These are phyloP conservation scores for Psilocybe sp. DNA, from an alignment of 768 basidiomycete species.

Conservation along the genomic window DNA sequence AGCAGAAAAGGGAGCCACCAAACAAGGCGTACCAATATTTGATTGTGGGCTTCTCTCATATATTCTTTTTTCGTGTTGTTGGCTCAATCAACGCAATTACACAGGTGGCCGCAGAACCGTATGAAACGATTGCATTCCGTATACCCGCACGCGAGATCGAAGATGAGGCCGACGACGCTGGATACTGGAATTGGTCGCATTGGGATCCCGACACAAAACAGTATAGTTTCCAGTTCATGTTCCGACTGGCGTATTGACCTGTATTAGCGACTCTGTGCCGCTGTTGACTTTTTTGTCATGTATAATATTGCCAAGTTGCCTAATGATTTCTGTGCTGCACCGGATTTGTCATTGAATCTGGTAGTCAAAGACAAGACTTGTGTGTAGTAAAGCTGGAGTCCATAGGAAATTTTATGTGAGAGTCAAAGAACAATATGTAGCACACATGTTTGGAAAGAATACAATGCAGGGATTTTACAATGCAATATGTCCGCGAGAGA, in stretches of 20 bases:
- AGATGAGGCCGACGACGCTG: slow-evolving; percentile 87
- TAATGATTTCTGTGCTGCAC: background rate
- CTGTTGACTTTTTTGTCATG: slow-evolving; percentile 6
- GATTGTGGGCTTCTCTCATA: slow-evolving; percentile 60
- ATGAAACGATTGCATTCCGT: slow-evolving; percentile 98
- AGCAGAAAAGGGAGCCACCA: slow-evolving; percentile 91
- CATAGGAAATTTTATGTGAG: background rate
- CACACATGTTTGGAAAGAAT: too few species aligned
- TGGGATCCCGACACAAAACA: slow-evolving; percentile 99
- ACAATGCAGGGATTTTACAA: background rate
- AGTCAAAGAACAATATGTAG: background rate
- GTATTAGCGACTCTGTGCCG: background rate
- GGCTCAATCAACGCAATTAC: background rate
- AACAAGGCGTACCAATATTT: slow-evolving; percentile 98
- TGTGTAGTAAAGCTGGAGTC: background rate
- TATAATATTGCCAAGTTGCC: slow-evolving; percentile 3
- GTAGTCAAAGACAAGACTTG: background rate
- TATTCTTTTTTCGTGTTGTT: slow-evolving; percentile 7
- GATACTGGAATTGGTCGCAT: slow-evolving; percentile 96
- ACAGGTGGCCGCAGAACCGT: slow-evolving; percentile 98
- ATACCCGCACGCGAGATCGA: slow-evolving; percentile 97
- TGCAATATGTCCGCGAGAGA: too few species aligned
- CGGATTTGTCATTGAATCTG: background rate
- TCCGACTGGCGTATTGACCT: slow-evolving; percentile 53
- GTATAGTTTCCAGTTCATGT: slow-evolving; percentile 98